Evolutionary conservation across 2,329 filamentous ascomycete genomes (phyloP), one percentile per base, ranked within the genome.

Genomic region (Alternaria incomplexa): DNA sequence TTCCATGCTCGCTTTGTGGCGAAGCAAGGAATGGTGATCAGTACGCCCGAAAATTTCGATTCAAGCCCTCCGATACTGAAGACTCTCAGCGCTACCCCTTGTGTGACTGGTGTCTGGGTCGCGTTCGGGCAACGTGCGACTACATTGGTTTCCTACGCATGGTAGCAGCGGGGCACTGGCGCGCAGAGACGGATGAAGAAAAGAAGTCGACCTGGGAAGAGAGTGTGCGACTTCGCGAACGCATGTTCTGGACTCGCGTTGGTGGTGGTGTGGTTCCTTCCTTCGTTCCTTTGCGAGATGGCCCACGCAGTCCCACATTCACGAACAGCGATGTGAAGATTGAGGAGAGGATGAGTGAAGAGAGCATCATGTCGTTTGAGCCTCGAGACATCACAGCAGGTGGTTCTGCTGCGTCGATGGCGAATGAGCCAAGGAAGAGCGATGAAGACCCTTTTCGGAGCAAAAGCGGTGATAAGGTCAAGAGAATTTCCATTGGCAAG

Each of bases 191-290:
- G 60, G 88, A 91, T 43, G 93, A 96, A 53, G 92, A 93, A 32
- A 93, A 96, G 80, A 93, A 91, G 75, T 88, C 89, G 26, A 93
- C 93, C 0, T 99, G 96, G 96, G 95, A 98, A 77, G 96, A 99
- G 82, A 93, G 93, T 61, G 91, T 97, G 11, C 88, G 91, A 28
- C 81, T 98, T 51, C 87, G 96, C 54, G 96, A 99, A 79, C 90
- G 95, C 71, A 97, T 99, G 91, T 99, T 99, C 78, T 99, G 96
- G 96, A 89, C 92, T 54, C 88, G 96, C 58, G 89, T 99, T 56
- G 95, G 95, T 25, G 96, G 94, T 26, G 96, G 96, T 13, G 93
- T 99, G 3, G 83, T 98, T 12, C 96, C 95, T 1, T 84, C 87
- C 12, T 83, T 83, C 54, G 67, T 83, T 44, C 72, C 73, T 10